Evolutionary conservation across 1,139 yeast species (phyloP), one percentile per base, ranked within the genome.

Genomic region (Pichia sp.): DNA sequence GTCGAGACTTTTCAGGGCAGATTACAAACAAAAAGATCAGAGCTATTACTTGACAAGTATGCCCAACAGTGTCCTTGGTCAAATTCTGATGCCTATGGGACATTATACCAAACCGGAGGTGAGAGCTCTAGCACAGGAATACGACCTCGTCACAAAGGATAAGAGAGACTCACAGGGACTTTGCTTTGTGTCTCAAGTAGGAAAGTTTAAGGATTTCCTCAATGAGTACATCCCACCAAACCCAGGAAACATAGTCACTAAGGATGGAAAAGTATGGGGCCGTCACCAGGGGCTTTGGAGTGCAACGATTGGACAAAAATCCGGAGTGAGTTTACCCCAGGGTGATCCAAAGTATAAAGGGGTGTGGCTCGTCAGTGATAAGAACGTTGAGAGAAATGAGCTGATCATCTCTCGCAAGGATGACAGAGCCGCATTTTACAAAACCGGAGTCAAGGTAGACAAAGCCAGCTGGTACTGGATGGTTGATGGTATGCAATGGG

Each of bases 121-220:
- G 1, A 62, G 98, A 18, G 60, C 66, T 20, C 48, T 83, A 29
- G 97, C 98, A 0, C 46, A 54, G n/a, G 50, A 62, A 1, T 59
- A 62, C 35, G 52, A 62, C 3, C 61, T 93, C 13, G 74, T 76
- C 1, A 79, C 84, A 1, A 86, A 91, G 1, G 57, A 63, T 14
- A 88, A 88, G 51, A 93, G 87, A 0, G 99, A 91, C 54, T 86
- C 96, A 0, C 95, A 86, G 54, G 99, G 99, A 0, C 66, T 91
- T 11, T 91, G 99, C 55, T 91, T 91, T 63, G 96, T 91, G 8
- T 75, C 80, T 38, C 83, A 84, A 50, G 69, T 70, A 30, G 77
- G 73, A n/a, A 72, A 78, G 41, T 88, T 93, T 59, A 68, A 81
- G 29, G 74, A 77, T 38, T 93, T 91, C 49, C 60, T 91, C 27